Conservation (phyloP, 1,284 basidiomycete species). For the Cryptococcus amylolentus region DNA sequence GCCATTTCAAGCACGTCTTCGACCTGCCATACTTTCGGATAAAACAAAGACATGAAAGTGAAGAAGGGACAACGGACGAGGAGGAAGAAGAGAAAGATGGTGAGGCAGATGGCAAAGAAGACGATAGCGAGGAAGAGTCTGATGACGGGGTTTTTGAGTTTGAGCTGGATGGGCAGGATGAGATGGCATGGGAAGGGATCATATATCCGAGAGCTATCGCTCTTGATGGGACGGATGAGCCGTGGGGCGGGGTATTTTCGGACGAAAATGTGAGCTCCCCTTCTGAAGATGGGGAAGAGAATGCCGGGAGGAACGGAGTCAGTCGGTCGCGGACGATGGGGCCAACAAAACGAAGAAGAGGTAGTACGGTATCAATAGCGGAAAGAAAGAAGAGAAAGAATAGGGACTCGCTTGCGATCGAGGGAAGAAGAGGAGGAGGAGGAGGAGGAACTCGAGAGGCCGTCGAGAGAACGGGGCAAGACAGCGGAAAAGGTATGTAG, state of each 20-base stretch:
- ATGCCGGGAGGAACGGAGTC: neutral
- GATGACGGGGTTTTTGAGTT: neutral
- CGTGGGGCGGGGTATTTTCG: slow-evolving; percentile 3
- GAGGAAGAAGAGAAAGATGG: neutral
- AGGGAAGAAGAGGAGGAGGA: neutral
- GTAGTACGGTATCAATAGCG: neutral
- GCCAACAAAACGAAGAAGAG: neutral
- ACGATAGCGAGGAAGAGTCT: neutral
- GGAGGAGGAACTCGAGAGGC: neutral
- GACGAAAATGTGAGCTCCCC: neutral
- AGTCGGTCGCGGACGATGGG: neutral
- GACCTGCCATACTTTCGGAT: slow-evolving; percentile 18
- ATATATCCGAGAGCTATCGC: slow-evolving; percentile 16
- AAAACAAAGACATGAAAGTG: neutral
- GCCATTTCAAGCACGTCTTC: slow-evolving; percentile 20
- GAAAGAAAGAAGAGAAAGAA: neutral
- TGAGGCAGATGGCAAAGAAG: slow-evolving; percentile 9
- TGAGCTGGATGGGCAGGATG: slow-evolving; percentile 3
- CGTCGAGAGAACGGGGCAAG: neutral
- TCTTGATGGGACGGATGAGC: slow-evolving; percentile 6
- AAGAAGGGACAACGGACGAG: neutral
- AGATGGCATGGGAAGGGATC: slow-evolving; percentile 8
- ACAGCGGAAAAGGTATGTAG: no score
- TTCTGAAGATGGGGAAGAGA: slow-evolving; percentile 1
- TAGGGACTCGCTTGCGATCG: no score